phyloP scores from a whole-genome alignment of 2,329 filamentous ascomycete species.

The Pseudogymnoascus sp. region DNA sequence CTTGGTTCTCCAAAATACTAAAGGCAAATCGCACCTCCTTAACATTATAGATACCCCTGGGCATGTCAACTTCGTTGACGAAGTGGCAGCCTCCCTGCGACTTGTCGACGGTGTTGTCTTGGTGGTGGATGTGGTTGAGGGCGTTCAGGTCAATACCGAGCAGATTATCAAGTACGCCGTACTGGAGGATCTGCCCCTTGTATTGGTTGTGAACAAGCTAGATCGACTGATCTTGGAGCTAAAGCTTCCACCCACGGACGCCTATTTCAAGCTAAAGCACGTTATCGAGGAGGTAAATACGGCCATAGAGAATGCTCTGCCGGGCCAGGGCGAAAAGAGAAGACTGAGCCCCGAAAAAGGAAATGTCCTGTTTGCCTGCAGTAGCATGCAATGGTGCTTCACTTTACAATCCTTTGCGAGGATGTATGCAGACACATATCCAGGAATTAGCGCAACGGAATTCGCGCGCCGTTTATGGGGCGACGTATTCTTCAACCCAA shows the following conservation, averaged over 20 bases:
- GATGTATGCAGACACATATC: constrained; percentile 89
- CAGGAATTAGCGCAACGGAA: constrained; percentile 70
- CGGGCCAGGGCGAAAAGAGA: constrained; percentile 68
- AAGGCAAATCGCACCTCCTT: constrained; percentile 88
- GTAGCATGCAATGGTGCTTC: constrained; percentile 93
- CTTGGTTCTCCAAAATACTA: constrained; percentile 76
- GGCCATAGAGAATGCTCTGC: constrained; percentile 78
- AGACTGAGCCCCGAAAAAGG: constrained; percentile 92
- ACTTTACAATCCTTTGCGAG: constrained; percentile 88
- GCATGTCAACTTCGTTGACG: constrained; percentile 97
- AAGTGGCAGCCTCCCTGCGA: constrained; percentile 80
- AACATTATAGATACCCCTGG: constrained; percentile 95
- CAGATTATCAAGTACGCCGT: constrained; percentile 95
- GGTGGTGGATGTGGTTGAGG: constrained; percentile 93
- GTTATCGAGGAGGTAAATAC: constrained; percentile 98
- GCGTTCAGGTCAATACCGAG: constrained; percentile 97
- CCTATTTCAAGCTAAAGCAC: constrained; percentile 98
- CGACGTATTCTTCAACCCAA: constrained; percentile 91
- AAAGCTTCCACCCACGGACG: constrained; percentile 86
- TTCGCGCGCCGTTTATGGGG: constrained; percentile 88
- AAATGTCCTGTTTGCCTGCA: constrained; percentile 95
- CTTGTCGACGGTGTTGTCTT: constrained; percentile 87
- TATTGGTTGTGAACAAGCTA: constrained; percentile 93
- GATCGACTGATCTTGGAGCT: constrained; percentile 90
- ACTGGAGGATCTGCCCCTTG: constrained; percentile 79